Evolutionary conservation across 768 basidiomycete species (phyloP), one percentile per base, ranked within the genome.

Genomic region (Sporobolomyces phaffii): DNA sequence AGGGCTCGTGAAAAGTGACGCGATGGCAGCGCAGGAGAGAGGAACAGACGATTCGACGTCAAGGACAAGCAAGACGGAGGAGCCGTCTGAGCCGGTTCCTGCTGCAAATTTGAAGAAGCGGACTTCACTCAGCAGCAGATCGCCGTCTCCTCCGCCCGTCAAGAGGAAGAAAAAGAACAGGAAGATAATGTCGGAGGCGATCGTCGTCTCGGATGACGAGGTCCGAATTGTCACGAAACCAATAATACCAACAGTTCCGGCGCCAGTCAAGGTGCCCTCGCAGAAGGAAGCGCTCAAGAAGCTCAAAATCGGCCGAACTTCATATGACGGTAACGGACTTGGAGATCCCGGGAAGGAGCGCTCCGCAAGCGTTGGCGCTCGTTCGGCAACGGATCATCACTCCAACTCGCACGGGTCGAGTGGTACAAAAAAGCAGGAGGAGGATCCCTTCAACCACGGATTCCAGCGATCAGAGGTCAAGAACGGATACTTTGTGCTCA

Each of bases 361-460:
- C 17, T 38, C 38, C 38, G 28, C 33, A 38, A 45, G 28, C 47
- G 31, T 18, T 5, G 20, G 14, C 36, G 3, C 33, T 14, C 15
- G 29, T 11, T 58, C 43, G 41, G n/a, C 43, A 5, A 24, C 40
- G 17, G 50, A 26, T 29, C 40, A 41, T 9, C 54, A 14, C 5
- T 8, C n/a, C n/a, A 9, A 4, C 28, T 47, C 56, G 44, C 40
- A 33, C 22, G 38, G 34, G 14, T 29, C 58, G 15, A 47, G 44
- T n/a, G 11, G 50, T 43, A 13, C n/a, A 29, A 24, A n/a, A 15
- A 31, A 45, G 26, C 29, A 53, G 26, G 28, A n/a, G 15, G 11
- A 38, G 41, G 56, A 62, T 36, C 54, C 50, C 0, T 57, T 61
- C 53, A 64, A 64, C 31, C 29, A 61, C 17, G 68, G 68, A 13